A percentile compares a stretch with the other conserved stretches of the same genome.
phyloP scores from a whole-genome alignment of 2,329 filamentous ascomycete species.

The Aspergillus chevalieri region DNA sequence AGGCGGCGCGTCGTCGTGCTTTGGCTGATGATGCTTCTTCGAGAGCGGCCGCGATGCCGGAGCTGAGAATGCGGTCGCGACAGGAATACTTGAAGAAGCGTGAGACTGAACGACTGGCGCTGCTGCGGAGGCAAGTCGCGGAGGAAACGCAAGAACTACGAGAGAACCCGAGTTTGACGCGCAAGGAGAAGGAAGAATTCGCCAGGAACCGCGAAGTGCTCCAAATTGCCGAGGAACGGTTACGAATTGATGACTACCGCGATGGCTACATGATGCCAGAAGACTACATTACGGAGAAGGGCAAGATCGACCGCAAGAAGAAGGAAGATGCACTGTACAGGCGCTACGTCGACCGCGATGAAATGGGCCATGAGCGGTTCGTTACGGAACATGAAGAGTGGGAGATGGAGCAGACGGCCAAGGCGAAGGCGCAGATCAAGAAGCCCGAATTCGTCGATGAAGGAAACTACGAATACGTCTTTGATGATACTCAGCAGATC shows the following conservation, averaged over 20 bases:
- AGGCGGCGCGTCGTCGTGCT: conserved; percentile 55
- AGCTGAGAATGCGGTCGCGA: conserved; percentile 74
- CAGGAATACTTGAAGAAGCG: conserved; percentile 93
- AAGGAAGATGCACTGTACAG: conserved; percentile 89
- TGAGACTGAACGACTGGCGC: conserved; percentile 73
- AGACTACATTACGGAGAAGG: conserved; percentile 90
- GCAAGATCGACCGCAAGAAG: conserved; percentile 76
- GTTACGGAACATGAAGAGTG: conserved; percentile 94
- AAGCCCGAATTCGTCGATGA: conserved; percentile 68
- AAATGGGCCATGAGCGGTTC: conserved; percentile 80
- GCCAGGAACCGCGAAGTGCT: conserved; percentile 79
- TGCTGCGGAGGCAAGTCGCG: conserved; percentile 83
- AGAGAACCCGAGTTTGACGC: conserved; percentile 67
- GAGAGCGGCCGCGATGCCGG: conserved; percentile 66
- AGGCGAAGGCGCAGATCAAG: conserved; percentile 79
- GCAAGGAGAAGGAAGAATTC: conserved; percentile 79
- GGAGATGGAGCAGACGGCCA: conserved; percentile 82
- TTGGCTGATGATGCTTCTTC: conserved; percentile 63
- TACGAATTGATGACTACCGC: conserved; percentile 81
- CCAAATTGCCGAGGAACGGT: conserved; percentile 72
- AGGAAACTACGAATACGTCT: conserved; percentile 83
- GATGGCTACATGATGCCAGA: conserved; percentile 93
- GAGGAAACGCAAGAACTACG: conserved; percentile 79
- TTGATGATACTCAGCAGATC: conserved; percentile 84
- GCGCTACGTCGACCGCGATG: conserved; percentile 79